Conservation (phyloP, 495 filamentous ascomycete genomes). For the Extremus antarcticus region DNA sequence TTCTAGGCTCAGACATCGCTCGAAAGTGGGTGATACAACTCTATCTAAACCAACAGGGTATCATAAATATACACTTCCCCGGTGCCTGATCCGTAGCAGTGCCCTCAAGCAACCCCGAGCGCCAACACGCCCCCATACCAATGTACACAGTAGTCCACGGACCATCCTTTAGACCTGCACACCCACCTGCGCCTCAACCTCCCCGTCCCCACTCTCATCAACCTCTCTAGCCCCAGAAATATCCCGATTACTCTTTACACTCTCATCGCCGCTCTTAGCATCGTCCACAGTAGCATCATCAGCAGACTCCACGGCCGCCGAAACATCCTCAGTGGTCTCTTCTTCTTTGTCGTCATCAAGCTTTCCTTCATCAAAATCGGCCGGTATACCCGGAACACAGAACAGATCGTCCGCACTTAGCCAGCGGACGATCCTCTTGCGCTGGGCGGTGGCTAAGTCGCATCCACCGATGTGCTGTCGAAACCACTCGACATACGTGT, state of each 20-base stretch:
- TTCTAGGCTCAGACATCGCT: neutral
- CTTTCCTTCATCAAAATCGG: slow-evolving; percentile 11
- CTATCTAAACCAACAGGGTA: neutral
- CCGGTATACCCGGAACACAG: slow-evolving; percentile 26
- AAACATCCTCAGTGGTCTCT: neutral
- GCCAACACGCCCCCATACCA: neutral
- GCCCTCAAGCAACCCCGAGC: neutral
- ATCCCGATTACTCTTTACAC: neutral
- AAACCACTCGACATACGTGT: slow-evolving; percentile 18
- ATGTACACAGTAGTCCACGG: neutral
- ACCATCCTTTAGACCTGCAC: neutral
- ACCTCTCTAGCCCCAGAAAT: neutral
- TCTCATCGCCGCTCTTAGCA: neutral
- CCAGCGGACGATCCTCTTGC: slow-evolving; percentile 10
- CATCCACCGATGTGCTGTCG: slow-evolving; percentile 28
- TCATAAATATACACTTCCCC: neutral
- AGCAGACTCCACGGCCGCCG: neutral
- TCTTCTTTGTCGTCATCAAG: neutral
- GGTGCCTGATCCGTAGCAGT: neutral
- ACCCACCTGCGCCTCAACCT: neutral
- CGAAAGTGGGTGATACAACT: neutral
- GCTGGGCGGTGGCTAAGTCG: slow-evolving; percentile 11
- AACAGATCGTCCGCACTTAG: slow-evolving; percentile 28
- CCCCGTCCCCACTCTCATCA: neutral
- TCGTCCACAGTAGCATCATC: neutral